These are phyloP conservation scores for Saksenaea vasiformis DNA, from an alignment of 371 early-diverging fungal genomes.

Conservation along the genomic window DNA sequence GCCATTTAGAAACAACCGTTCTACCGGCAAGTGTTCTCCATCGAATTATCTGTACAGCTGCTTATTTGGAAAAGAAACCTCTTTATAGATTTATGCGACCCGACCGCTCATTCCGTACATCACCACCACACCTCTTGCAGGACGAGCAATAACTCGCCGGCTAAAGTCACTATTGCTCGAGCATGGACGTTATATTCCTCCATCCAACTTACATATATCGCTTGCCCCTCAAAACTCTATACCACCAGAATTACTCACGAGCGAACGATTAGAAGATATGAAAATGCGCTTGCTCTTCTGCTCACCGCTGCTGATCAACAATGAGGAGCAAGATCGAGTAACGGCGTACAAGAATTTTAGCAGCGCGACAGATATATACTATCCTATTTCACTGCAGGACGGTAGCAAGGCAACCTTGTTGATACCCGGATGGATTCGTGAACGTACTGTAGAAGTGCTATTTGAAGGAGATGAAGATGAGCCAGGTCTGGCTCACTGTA, in stretches of 20 bases:
- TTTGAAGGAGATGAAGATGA: constrained; percentile 84
- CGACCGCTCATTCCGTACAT: constrained; percentile 74
- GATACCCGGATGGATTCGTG: constrained; percentile 90
- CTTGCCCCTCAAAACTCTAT: constrained; percentile 50
- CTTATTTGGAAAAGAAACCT: constrained; percentile 1
- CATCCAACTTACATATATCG: constrained; percentile 44
- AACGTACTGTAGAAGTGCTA: constrained; percentile 79
- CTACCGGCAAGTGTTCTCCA: constrained; percentile 67
- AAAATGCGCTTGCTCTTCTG: constrained; percentile 73
- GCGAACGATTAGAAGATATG: constrained; percentile 70
- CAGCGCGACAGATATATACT: constrained; percentile 59
- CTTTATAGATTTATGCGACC: constrained; percentile 69
- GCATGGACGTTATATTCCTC: constrained; percentile 54
- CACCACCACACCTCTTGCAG: constrained; percentile 74
- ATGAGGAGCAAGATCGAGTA: constrained; percentile 40
- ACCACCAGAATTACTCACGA: constrained; percentile 40
- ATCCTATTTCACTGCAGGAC: constrained; percentile 45
- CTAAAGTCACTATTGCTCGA: constrained; percentile 60
- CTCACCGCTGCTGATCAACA: constrained; percentile 52
- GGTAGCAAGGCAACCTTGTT: constrained; percentile 54
- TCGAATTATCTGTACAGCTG: constrained; percentile 52
- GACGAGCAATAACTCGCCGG: constrained; percentile 60
- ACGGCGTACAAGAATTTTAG: constrained; percentile 60
- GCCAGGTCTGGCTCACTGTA: constrained; percentile 57
- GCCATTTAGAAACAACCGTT: constrained; percentile 73